Evolutionary conservation across 495 filamentous ascomycete species (phyloP), one percentile per base, ranked within the genome.

Genomic region (Penicillium herquei): DNA sequence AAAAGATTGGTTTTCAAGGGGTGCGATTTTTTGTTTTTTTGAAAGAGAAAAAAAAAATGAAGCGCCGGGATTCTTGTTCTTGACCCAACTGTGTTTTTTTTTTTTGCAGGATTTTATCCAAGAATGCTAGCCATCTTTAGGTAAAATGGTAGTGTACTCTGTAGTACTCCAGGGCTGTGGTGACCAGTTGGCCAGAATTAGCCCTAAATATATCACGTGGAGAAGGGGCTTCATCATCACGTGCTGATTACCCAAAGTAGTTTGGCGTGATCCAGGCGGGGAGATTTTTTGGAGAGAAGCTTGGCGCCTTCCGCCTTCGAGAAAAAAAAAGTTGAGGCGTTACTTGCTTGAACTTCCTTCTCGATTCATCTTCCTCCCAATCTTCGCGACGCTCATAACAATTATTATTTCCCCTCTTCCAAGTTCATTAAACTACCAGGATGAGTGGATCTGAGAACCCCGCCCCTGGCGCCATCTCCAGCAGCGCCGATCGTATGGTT

Each of bases 401-500:
- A 53, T 59, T 54, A 18, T 39, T 37, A 17, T 54, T 59, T 45
- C 9, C 35, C 17, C 39, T 30, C 37, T 43, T 37, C 9, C 33
- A n/a, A 8, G 33, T 43, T 45, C 21, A 32, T 11, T 9, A 34
- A 44, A 4, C 39, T 47, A 12, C 32, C 62, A 73, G 54, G 26
- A 77, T 77, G 73, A 63, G 62, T 51, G 67, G 51, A 58, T 46
- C 52, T n/a, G 67, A 66, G 57, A 63, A 51, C 26, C 49, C 61
- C 53, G 43, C 61, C 52, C 14, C 68, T 55, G 63, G 58, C 35
- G 59, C 57, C 34, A 73, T 63, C 52, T 48, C 69, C 57, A 78
- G 74, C 73, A 78, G 76, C 56, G 76, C 76, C 45, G 78, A 83
- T 59, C 72, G 70, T 58, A 75, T 81, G 70, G 78, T 77, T 13